phyloP scores from a whole-genome alignment of 768 basidiomycete genomes.

The Lactarius indigo region DNA sequence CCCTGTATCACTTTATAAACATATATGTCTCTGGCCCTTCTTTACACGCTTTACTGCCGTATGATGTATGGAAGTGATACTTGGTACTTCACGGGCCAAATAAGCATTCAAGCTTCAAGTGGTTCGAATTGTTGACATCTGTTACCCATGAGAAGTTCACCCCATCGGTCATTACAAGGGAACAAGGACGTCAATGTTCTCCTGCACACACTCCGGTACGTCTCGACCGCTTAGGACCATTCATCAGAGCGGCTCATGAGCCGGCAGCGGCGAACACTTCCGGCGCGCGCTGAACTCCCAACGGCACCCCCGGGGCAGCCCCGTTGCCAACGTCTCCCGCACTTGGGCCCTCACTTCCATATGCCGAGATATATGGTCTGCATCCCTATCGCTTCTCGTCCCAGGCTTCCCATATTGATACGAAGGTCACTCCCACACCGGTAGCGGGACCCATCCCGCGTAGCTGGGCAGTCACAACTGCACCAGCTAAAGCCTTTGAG shows the following conservation, averaged over 20 bases:
- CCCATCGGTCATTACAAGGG: neutral
- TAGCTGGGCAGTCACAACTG: constrained; percentile 48
- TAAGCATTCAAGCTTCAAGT: neutral
- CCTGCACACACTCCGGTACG: constrained; percentile 52
- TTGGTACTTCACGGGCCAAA: neutral
- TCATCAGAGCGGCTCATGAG: constrained; percentile 8
- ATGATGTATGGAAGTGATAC: constrained; percentile 16
- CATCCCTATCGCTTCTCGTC: constrained; percentile 1
- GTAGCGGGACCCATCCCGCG: constrained; percentile 39
- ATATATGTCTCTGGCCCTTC: constrained; percentile 22
- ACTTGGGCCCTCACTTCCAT: constrained; percentile 19
- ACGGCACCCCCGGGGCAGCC: constrained; percentile 26
- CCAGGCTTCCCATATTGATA: neutral
- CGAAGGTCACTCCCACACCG: neutral
- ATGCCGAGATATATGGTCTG: constrained; percentile 23
- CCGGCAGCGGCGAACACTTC: constrained; percentile 64
- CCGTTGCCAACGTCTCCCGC: neutral
- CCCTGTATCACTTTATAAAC: constrained; percentile 33
- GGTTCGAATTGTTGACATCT: neutral
- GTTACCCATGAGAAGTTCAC: constrained; percentile 4
- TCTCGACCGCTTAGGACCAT: neutral
- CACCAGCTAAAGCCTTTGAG: constrained; percentile 31
- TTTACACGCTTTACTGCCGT: constrained; percentile 14
- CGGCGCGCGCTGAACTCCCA: constrained; percentile 57
- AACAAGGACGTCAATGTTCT: constrained; percentile 41